Evolutionary conservation across 2,329 filamentous ascomycete species (phyloP).

Genomic region (Calcarisporium arbuscula): DNA sequence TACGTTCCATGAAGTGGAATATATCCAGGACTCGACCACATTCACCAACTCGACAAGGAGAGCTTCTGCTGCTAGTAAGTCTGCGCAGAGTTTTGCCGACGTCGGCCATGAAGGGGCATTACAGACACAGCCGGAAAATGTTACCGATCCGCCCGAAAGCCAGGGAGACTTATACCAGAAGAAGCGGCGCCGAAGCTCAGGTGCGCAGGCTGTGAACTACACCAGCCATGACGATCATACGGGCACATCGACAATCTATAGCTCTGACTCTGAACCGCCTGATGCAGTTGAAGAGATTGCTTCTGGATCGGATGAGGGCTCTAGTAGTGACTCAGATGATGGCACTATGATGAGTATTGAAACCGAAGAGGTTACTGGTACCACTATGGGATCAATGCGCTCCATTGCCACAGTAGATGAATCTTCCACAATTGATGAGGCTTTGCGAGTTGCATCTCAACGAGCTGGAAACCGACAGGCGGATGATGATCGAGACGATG

Average conservation of each 20-base stretch:
- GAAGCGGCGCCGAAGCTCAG: constrained; percentile 57
- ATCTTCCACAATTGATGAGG: constrained; percentile 69
- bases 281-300: constrained; percentile 51
- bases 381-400: constrained; percentile 56
- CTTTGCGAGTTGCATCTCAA: constrained; percentile 66
- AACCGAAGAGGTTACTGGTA: constrained; percentile 67
- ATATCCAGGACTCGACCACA: constrained; percentile 78
- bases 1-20: constrained; percentile 92
- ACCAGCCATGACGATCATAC: constrained; percentile 60
- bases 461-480: constrained; percentile 69
- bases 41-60: constrained; percentile 71
- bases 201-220: constrained; percentile 42
- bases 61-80: constrained; percentile 47
- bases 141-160: constrained; percentile 52
- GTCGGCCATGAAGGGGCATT: constrained; percentile 49
- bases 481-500: constrained; percentile 39
- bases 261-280: constrained; percentile 55
- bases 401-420: constrained; percentile 56
- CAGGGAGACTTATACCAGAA: constrained; percentile 56
- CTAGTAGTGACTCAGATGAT: constrained; percentile 59
- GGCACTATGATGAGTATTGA: constrained; percentile 80
- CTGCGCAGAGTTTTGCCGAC: constrained; percentile 10
- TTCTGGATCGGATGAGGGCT: constrained; percentile 33
- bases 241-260: constrained; percentile 73
- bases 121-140: constrained; percentile 53